phyloP scores from a whole-genome alignment of 148 eudicot species.

The Spergularia marina region DNA sequence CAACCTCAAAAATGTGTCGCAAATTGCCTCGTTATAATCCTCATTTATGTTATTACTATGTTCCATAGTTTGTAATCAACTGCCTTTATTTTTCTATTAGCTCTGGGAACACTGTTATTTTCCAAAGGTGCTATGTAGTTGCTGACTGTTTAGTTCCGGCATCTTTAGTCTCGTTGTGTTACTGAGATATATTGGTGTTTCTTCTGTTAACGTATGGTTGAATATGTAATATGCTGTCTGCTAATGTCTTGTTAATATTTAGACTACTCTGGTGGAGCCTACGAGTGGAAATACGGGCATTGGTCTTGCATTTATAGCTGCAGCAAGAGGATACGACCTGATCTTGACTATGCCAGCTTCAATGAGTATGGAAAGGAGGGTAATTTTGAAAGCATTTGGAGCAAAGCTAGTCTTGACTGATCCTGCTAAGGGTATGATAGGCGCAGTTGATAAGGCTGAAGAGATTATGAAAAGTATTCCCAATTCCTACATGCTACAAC shows the following conservation, averaged over 20 bases:
- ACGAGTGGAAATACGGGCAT: constrained; percentile 99
- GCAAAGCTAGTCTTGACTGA: constrained; percentile 94
- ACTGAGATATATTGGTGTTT: not conserved
- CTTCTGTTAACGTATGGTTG: not conserved
- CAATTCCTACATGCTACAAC: constrained; percentile 91
- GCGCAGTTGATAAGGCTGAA: constrained; percentile 91
- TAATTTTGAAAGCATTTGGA: constrained; percentile 94
- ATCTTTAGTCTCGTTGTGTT: not conserved
- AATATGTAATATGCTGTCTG: not conserved
- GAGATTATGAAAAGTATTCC: constrained; percentile 76
- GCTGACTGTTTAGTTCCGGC: not conserved
- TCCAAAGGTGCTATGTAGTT: not conserved
- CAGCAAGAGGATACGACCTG: constrained; percentile 91
- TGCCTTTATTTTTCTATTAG: not conserved
- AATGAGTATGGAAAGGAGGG: constrained; percentile 98
- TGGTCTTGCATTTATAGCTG: constrained; percentile 96
- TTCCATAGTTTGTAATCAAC: not conserved
- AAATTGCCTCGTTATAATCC: not conserved
- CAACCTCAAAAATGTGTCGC: not conserved
- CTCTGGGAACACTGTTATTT: not conserved
- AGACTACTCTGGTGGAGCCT: constrained; percentile 94
- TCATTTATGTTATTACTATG: not conserved
- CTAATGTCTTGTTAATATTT: constrained; percentile 11
- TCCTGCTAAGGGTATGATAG: constrained; percentile 92
- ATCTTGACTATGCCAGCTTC: constrained; percentile 96